Percentiles rank a stretch among this genome's conserved stretches.
Evolutionary conservation across 208 protist species (phyloP).

Genomic region (Trypanosoma congolense): DNA sequence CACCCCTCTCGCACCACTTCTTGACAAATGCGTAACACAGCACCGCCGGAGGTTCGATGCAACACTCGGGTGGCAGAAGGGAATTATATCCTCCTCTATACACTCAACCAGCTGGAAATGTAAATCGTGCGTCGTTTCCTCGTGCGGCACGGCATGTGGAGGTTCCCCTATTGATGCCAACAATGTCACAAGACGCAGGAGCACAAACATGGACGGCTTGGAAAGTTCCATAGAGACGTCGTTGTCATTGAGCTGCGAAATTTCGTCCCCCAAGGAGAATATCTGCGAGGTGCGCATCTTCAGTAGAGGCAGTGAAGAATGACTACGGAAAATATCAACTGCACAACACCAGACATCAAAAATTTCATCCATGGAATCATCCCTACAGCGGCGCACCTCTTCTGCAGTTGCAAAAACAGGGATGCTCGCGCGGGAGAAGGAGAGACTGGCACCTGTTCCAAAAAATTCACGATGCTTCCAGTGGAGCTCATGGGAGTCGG

Average conservation of each 20-base stretch:
- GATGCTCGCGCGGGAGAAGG: conserved; percentile 18
- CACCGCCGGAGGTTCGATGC: conserved; percentile 19
- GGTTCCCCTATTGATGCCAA: conserved; percentile 19
- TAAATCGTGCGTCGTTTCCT: not conserved
- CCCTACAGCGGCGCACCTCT: conserved; percentile 8
- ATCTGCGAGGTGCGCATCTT: not conserved
- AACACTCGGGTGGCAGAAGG: conserved; percentile 27
- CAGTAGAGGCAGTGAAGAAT: conserved; percentile 30
- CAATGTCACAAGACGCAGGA: conserved; percentile 29
- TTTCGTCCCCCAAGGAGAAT: not conserved
- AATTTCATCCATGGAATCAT: conserved; percentile 14
- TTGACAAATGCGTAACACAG: conserved; percentile 29
- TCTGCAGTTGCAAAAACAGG: conserved; percentile 19
- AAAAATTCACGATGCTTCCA: conserved; percentile 22
- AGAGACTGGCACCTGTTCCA: conserved; percentile 10
- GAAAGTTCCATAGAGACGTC: conserved; percentile 17
- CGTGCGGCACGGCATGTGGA: not conserved
- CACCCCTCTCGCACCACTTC: conserved; percentile 33
- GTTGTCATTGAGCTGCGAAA: not conserved
- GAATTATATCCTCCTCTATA: conserved; percentile 25
- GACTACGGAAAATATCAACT: conserved; percentile 33
- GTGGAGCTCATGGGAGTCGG: conserved; percentile 1
- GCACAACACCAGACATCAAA: not conserved
- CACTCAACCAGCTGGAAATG: conserved; percentile 21
- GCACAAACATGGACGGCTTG: conserved; percentile 21